Evolutionary conservation across 2,329 filamentous ascomycete species (phyloP), one percentile per base, ranked within the genome.

Genomic region (Fusarium secorum): DNA sequence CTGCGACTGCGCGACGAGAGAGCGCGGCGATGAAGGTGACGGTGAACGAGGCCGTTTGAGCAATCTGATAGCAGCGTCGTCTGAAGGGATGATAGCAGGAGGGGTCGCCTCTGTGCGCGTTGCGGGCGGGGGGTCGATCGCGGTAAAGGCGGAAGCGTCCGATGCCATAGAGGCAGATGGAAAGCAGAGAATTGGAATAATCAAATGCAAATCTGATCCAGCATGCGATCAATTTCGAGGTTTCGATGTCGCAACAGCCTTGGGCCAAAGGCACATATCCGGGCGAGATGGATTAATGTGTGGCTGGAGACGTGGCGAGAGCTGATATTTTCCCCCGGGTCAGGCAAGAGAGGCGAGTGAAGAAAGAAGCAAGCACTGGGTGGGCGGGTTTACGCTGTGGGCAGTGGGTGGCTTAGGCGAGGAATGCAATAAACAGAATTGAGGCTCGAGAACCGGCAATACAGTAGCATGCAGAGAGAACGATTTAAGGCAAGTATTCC

Each of bases 61-160:
- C 62, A 79, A 70, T 72, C 79, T 79, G 59, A 81, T 62, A 52
- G 69, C 77, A 56, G 69, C 77, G 60, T 81, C 78, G 76, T 84
- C 83, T 58, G 79, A 74, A 72, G 78, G 76, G 69, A 83, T 79
- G 66, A 79, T 77, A 65, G 80, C 75, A 64, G 80, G 75, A 69
- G 79, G 74, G 61, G 79, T 76, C 54, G 78, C 71, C 48, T 81
- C 78, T 63, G 79, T 73, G 71, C 75, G 78, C 73, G 75, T 73
- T 61, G 79, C 76, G 68, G 82, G 81, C 78, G 85, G 81, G 78
- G 83, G 80, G 80, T 87, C 85, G 74, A 85, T 85, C 79, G 85
- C 85, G 79, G 85, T 84, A 79, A 87, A 82, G 75, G 83, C 81
- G 77, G 82, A 84, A 76, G 84, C 83, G 77, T 86, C 85, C 72